Evolutionary conservation across 441 rosid species (phyloP), one percentile per base, ranked within the genome.

Genomic region (Mallotus repandus): DNA sequence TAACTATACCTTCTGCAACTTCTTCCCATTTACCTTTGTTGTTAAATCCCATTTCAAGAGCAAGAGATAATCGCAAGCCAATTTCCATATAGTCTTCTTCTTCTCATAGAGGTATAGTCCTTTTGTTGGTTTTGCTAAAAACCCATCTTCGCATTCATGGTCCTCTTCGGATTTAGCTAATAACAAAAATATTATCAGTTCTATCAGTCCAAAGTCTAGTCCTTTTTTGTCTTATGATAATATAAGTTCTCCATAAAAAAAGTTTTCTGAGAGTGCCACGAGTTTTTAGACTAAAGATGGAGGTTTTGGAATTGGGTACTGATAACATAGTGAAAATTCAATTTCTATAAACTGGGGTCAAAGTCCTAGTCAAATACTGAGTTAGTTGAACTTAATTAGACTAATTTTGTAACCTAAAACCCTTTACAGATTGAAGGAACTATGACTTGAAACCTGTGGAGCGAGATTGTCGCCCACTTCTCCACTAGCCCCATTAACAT

Each of bases 221-320:
- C 90, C 86, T 71, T 86, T 85, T n/a, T 80, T 83, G 74, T 84
- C 90, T 32, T 84, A 74, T 54, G 94, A 89, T 49, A 82, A 76
- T 67, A 77, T 76, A 41, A 87, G 87, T 35, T 65, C 81, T 16
- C 59, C 99, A 88, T 56, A 86, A 89, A 72, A 86, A 97, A 84
- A 88, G 98, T 86, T 81, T 73, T 89, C 92, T 0, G 99, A 88
- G 49, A 89, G 90, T 75, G 99, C 91, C 66, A 94, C 82, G 19
- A 84, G 82, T 55, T 83, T 86, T 25, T 88, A 88, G 29, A 73
- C 75, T 21, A 90, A 86, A 8, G 97, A 90, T 12, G 85, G 77
- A 6, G 78, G 77, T 32, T 81, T 87, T 73, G 84, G 77, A 66
- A 72, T 60, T 69, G 86, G 88, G 16, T 83, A 50, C 76, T 83